Percentiles rank a stretch among this genome's conserved stretches.
phyloP scores from a whole-genome alignment of 148 eudicot species.

The Rhododendron williamsianum region DNA sequence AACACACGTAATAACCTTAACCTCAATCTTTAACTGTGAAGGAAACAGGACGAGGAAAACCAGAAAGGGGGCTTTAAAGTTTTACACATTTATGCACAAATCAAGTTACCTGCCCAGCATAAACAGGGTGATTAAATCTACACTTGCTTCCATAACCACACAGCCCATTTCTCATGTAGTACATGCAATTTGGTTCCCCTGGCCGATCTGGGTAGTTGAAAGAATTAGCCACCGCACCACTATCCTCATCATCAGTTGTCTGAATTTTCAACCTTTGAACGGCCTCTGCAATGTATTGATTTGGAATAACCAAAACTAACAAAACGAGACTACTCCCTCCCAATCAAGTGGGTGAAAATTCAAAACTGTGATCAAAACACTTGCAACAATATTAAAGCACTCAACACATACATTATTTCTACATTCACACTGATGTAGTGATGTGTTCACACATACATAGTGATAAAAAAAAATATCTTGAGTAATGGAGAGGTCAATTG shows the following conservation, averaged over 20 bases:
- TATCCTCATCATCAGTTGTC: conserved; percentile 14
- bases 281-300: conserved; percentile 24
- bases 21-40: neutral
- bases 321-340: neutral
- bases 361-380: neutral
- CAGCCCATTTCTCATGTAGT: conserved; percentile 48
- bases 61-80: neutral
- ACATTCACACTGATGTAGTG: neutral
- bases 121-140: conserved; percentile 64
- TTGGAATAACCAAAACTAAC: neutral
- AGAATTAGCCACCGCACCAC: conserved; percentile 12
- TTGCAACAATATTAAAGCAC: neutral
- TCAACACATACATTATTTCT: neutral
- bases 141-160: conserved; percentile 70
- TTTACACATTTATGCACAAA: neutral
- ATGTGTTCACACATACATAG: neutral
- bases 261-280: conserved; percentile 32
- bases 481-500: neutral
- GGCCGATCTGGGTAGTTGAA: conserved; percentile 54
- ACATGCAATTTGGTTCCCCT: conserved; percentile 58
- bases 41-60: neutral
- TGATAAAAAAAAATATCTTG: neutral
- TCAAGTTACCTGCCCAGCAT: conserved; percentile 31
- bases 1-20: neutral
- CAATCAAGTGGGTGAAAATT: neutral